These are phyloP conservation scores for Teratosphaeria nubilosa DNA, from an alignment of 2,329 filamentous ascomycete genomes.

Conservation along the genomic window DNA sequence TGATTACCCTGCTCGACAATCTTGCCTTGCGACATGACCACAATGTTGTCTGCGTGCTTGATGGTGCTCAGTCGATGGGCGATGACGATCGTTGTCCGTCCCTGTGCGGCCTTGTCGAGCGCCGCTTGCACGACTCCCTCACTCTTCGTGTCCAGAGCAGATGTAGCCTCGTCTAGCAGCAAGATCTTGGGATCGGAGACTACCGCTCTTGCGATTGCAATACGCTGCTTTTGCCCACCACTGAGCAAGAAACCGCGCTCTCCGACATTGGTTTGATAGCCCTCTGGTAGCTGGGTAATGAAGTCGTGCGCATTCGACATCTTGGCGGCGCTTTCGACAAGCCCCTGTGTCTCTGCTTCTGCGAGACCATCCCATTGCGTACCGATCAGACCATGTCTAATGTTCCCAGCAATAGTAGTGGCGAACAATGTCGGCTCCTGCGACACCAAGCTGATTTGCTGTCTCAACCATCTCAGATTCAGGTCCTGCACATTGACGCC, in stretches of 20 bases:
- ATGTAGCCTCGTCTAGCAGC: conserved; percentile 89
- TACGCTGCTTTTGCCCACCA: conserved; percentile 81
- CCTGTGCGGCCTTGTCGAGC: conserved; percentile 72
- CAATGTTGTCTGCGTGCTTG: conserved; percentile 87
- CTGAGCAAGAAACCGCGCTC: conserved; percentile 87
- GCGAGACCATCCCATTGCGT: conserved; percentile 61
- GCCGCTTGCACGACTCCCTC: conserved; percentile 92
- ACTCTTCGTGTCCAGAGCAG: conserved; percentile 84
- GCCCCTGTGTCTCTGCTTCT: conserved; percentile 56
- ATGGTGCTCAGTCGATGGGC: conserved; percentile 93
- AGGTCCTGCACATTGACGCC: conserved; percentile 70
- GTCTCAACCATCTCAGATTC: conserved; percentile 82
- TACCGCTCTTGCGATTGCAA: conserved; percentile 84
- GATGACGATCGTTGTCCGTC: conserved; percentile 90
- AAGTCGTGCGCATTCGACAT: conserved; percentile 96
- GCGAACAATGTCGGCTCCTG: conserved; percentile 89
- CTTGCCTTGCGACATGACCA: conserved; percentile 76
- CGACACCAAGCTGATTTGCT: conserved; percentile 84
- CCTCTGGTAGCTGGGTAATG: conserved; percentile 68
- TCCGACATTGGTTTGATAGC: conserved; percentile 90
- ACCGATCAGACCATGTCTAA: conserved; percentile 81
- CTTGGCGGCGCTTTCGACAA: conserved; percentile 71
- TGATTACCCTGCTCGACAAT: conserved; percentile 92
- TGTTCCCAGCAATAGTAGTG: conserved; percentile 82
- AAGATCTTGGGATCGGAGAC: conserved; percentile 88